These are phyloP conservation scores for Cylindrotheca closterium DNA, from an alignment of 108 stramenopile species.

Conservation along the genomic window DNA sequence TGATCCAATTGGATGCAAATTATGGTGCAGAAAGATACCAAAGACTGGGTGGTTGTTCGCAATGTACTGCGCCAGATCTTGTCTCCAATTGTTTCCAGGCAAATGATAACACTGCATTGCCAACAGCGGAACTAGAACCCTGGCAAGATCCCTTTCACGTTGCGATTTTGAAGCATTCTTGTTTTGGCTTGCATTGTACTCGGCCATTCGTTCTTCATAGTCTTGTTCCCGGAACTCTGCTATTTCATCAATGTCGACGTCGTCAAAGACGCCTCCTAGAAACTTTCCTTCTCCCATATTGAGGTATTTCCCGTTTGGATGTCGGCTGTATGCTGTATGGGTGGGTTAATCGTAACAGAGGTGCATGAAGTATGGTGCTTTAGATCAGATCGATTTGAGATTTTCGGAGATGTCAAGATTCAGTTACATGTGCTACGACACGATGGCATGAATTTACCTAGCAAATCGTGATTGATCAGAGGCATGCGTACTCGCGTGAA, in stretches of 20 bases:
- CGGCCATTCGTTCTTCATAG: not conserved
- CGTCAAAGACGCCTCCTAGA: not conserved
- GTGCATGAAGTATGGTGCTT: too few relatives aligned
- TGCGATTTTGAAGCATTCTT: not conserved
- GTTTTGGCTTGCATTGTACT: not conserved
- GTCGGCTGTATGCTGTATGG: too few relatives aligned
- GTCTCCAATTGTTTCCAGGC: slow-evolving; percentile 38
- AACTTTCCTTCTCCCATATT: too few relatives aligned
- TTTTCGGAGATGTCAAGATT: too few relatives aligned
- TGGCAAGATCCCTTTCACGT: not conserved
- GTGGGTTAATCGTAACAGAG: too few relatives aligned
- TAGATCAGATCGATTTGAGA: too few relatives aligned
- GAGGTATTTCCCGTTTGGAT: too few relatives aligned
- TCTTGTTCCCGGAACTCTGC: not conserved
- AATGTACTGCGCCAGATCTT: slow-evolving; percentile 58
- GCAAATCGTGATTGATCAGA: too few relatives aligned
- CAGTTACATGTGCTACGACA: too few relatives aligned
- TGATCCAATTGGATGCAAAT: slow-evolving; percentile 48
- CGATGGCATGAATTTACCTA: too few relatives aligned
- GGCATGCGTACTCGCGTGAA: too few relatives aligned
- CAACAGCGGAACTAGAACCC: slow-evolving; percentile 30
- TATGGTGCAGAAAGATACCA: slow-evolving; percentile 54
- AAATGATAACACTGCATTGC: slow-evolving; percentile 55
- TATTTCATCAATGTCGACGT: not conserved
- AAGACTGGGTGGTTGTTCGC: slow-evolving; percentile 64